Base-by-base conservation (phyloP, 2,329 filamentous ascomycete genomes). In the Didymella arachidicola region DNA sequence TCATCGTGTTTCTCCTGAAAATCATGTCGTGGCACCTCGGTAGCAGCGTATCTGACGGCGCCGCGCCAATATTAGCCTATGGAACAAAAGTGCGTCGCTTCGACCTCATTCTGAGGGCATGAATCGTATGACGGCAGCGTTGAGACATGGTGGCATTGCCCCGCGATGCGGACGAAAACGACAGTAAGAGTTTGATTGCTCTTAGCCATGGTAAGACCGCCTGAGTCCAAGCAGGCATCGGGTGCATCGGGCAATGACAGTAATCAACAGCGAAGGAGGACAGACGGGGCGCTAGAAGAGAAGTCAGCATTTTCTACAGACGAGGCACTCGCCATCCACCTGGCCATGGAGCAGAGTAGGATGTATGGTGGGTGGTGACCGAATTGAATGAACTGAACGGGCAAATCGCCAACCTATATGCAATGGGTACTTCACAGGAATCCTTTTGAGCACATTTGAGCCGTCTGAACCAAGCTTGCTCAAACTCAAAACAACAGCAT, bases 361-460 rank as follows among this genome's bases (percentile, higher is more conserved):
- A 16, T 25, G 12, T 22, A 42, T 16, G 39, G 7, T 43, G 12
- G 32, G 41, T 27, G 41, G 18, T 43, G 41, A 22, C 14, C 27
- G 12, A n/a, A 12, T 27, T 14, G 39, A 43, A 16, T 36, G 18
- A 22, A 27, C 19, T 30, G 4, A 16, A 22, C 26, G 47, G 34
- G 19, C n/a, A 22, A 22, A 12, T 41, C 26, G 11, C 11, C n/a
- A 7, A 34, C 6, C 43, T 59, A 59, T 59, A 25, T 29, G 22
- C 12, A 25, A 19, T 11, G 22, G 22, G 7, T 2, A 22, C 11
- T 7, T 5, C 4, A 10, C 14, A 11, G 11, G 56, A 53, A 45
- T 6, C 7, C 11, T 10, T 53, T 59, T 59, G 56, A 59, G 56
- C 56, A 46, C 39, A 25, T 53, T 46, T 53, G 50, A 45, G 56